Evolutionary conservation across 2,329 filamentous ascomycete species (phyloP).

Genomic region (Trichophyton mentagrophytes): DNA sequence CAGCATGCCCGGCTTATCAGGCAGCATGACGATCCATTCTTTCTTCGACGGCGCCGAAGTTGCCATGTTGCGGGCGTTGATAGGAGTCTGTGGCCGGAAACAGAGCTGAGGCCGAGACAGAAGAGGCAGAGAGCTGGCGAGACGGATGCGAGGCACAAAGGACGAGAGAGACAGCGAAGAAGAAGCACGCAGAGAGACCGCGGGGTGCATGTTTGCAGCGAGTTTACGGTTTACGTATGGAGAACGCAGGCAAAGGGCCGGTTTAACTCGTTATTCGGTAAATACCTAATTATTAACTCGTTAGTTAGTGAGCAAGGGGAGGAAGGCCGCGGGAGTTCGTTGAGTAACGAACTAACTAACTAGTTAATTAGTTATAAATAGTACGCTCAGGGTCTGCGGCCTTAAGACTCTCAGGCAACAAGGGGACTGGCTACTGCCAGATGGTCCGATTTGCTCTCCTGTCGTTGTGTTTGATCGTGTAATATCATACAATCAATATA

Average conservation of each 20-base stretch:
- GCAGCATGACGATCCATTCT: constrained; percentile 58
- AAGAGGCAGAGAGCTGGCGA: not conserved
- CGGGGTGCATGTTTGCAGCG: constrained; percentile 5
- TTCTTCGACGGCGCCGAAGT: constrained; percentile 8
- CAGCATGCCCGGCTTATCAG: constrained; percentile 49
- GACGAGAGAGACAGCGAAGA: not conserved
- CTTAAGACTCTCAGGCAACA: too few relatives aligned
- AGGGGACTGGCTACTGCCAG: too few relatives aligned
- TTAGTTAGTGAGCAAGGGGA: not conserved
- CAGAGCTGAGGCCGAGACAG: not conserved
- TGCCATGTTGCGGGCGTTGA: constrained; percentile 6
- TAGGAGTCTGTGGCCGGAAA: not conserved
- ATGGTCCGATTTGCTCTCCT: too few relatives aligned
- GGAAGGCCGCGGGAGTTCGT: not conserved
- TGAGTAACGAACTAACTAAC: too few relatives aligned
- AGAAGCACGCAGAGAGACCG: not conserved
- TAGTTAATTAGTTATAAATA: too few relatives aligned
- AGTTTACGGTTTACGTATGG: not conserved
- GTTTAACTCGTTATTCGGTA: too few relatives aligned
- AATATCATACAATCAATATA: not conserved
- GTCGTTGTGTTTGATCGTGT: too few relatives aligned
- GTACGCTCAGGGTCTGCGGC: too few relatives aligned
- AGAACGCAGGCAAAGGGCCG: too few relatives aligned
- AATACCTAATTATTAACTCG: too few relatives aligned
- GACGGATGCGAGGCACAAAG: not conserved